These are phyloP conservation scores for Dactylellina parvicollis DNA, from an alignment of 2,329 filamentous ascomycete species.

Conservation along the genomic window DNA sequence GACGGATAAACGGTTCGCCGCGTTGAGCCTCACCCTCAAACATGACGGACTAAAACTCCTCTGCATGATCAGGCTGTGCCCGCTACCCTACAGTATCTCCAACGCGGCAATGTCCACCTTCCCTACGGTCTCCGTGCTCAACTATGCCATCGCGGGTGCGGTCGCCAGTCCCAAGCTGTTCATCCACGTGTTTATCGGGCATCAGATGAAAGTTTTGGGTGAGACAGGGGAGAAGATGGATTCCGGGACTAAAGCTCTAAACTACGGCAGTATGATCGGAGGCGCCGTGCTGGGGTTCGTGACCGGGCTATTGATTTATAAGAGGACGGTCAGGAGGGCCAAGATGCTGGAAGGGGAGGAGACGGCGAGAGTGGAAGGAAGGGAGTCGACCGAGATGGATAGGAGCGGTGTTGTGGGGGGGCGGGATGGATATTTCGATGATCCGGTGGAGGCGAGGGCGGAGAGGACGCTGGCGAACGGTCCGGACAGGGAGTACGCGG, in stretches of 20 bases:
- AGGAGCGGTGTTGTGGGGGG: conserved; percentile 3
- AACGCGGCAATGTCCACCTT: conserved; percentile 96
- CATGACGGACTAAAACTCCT: conserved; percentile 89
- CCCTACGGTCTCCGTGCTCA: conserved; percentile 79
- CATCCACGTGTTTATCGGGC: conserved; percentile 91
- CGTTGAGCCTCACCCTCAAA: conserved; percentile 85
- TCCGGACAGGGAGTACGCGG: neutral
- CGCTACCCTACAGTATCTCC: conserved; percentile 88
- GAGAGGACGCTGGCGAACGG: conserved; percentile 51
- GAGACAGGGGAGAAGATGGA: conserved; percentile 84
- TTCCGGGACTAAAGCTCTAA: conserved; percentile 77
- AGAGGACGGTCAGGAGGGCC: conserved; percentile 55
- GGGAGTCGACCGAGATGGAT: conserved; percentile 12
- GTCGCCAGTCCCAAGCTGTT: conserved; percentile 85
- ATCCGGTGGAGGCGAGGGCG: conserved; percentile 53
- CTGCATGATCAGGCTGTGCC: conserved; percentile 90
- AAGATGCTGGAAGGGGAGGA: conserved; percentile 56
- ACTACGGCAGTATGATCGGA: conserved; percentile 81
- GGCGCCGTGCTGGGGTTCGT: conserved; percentile 71
- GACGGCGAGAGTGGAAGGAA: conserved; percentile 42
- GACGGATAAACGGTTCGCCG: conserved; percentile 85
- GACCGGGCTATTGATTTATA: conserved; percentile 87
- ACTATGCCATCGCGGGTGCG: conserved; percentile 83
- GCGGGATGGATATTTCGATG: conserved; percentile 49
- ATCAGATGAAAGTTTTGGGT: conserved; percentile 81